phyloP scores from a whole-genome alignment of 345 rosid species.

The Cardiospermum halicacabum region DNA sequence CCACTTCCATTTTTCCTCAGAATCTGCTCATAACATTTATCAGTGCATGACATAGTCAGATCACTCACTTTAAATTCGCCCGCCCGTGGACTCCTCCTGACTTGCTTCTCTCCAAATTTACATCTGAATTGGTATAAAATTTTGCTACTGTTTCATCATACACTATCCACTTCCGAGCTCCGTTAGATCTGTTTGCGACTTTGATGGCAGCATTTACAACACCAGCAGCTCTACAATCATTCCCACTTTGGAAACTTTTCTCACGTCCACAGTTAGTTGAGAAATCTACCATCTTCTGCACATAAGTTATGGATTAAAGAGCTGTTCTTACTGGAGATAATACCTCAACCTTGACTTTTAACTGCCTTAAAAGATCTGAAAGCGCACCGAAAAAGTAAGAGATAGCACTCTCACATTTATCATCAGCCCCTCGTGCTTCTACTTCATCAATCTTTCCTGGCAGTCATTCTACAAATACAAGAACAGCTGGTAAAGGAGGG shows the following conservation, averaged over 20 bases:
- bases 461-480: slow-evolving; percentile 76
- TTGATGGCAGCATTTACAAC: slow-evolving; percentile 45
- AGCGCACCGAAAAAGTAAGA: slow-evolving; percentile 57
- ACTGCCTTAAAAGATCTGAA: slow-evolving; percentile 37
- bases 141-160: slow-evolving; percentile 32
- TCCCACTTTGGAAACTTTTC: slow-evolving; percentile 41
- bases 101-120: slow-evolving; percentile 10
- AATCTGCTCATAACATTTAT: slow-evolving; percentile 23
- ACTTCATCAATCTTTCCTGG: slow-evolving; percentile 35
- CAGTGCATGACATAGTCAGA: neutral
- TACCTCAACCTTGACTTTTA: slow-evolving; percentile 24
- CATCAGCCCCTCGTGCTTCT: slow-evolving; percentile 36
- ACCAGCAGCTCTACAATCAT: slow-evolving; percentile 47
- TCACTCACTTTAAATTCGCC: slow-evolving; percentile 7
- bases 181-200: slow-evolving; percentile 48
- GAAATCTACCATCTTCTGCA: slow-evolving; percentile 50
- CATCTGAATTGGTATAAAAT: slow-evolving; percentile 30
- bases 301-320: slow-evolving; percentile 54
- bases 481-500: slow-evolving; percentile 67
- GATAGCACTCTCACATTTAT: slow-evolving; percentile 42
- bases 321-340: slow-evolving; percentile 27
- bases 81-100: slow-evolving; percentile 16
- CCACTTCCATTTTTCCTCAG: slow-evolving; percentile 26
- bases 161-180: slow-evolving; percentile 47
- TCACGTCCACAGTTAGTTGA: slow-evolving; percentile 34